A percentile compares a stretch with the other conserved stretches of the same genome.
phyloP scores from a whole-genome alignment of 2,329 filamentous ascomycete species.

The Juglanconis sp. region DNA sequence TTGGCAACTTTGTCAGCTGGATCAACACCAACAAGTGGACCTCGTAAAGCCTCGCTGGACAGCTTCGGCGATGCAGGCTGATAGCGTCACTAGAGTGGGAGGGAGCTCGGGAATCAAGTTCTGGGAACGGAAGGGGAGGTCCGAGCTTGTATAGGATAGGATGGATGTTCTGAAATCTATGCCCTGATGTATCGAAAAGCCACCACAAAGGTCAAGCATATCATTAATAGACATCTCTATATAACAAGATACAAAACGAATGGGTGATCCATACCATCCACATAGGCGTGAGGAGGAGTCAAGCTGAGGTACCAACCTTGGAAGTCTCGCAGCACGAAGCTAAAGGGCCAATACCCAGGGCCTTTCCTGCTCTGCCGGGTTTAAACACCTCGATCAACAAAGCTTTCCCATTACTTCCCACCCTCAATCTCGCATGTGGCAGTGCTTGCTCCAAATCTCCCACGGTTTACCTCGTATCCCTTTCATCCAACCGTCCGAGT shows the following conservation, averaged over 20 bases:
- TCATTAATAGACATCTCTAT: not conserved
- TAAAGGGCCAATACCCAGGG: no score
- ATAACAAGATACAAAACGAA: not conserved
- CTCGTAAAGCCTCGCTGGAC: not conserved
- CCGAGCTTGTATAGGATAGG: not conserved
- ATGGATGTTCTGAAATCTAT: not conserved
- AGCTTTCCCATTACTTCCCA: not conserved
- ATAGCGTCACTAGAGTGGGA: not conserved
- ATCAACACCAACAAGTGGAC: slow-evolving; percentile 24
- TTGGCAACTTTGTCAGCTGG: slow-evolving; percentile 25
- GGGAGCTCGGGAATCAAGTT: not conserved
- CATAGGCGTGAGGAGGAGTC: no score
- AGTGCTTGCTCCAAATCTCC: not conserved
- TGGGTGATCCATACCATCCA: not conserved
- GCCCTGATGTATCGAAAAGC: not conserved
- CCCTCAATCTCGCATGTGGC: not conserved
- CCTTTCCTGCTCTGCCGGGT: no score
- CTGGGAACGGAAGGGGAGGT: not conserved
- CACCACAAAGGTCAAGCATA: not conserved
- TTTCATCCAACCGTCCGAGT: not conserved
- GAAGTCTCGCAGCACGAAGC: no score
- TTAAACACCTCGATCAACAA: not conserved
- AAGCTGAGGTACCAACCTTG: no score
- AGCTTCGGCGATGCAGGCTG: not conserved
- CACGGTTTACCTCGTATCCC: not conserved